Conservation (phyloP, 345 rosid genomes). For the Populus ilicifolia region DNA sequence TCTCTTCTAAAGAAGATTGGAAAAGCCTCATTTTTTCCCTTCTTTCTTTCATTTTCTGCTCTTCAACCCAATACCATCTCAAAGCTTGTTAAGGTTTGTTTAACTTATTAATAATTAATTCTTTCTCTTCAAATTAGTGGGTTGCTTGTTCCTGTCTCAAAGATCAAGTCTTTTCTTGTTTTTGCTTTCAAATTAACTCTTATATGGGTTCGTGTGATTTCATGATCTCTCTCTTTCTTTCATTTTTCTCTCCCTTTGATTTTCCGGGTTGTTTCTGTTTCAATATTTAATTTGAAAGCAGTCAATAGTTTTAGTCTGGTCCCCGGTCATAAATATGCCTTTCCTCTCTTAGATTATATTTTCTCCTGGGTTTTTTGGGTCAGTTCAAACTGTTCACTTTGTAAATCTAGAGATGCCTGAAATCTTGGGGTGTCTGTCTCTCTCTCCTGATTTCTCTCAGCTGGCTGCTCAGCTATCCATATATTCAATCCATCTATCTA, state of each 20-base stretch:
- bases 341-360: background rate
- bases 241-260: background rate
- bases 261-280: conserved; percentile 11
- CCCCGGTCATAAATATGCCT: background rate
- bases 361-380: background rate
- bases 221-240: background rate
- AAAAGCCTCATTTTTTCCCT: background rate
- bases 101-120: background rate
- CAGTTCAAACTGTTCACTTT: background rate
- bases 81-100: conserved; percentile 17
- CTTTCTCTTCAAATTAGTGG: background rate
- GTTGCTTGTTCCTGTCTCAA: background rate
- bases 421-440: background rate
- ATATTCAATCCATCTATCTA: background rate
- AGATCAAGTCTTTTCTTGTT: background rate
- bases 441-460: background rate
- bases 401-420: background rate
- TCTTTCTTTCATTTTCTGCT: conserved; percentile 7
- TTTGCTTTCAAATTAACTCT: background rate
- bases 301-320: background rate
- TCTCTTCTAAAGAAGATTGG: background rate
- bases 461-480: background rate
- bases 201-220: background rate
- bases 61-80: background rate
- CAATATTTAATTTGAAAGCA: background rate